Evolutionary conservation across 2,329 filamentous ascomycete genomes (phyloP).

Genomic region (Phaeophleospora eucalypticola): DNA sequence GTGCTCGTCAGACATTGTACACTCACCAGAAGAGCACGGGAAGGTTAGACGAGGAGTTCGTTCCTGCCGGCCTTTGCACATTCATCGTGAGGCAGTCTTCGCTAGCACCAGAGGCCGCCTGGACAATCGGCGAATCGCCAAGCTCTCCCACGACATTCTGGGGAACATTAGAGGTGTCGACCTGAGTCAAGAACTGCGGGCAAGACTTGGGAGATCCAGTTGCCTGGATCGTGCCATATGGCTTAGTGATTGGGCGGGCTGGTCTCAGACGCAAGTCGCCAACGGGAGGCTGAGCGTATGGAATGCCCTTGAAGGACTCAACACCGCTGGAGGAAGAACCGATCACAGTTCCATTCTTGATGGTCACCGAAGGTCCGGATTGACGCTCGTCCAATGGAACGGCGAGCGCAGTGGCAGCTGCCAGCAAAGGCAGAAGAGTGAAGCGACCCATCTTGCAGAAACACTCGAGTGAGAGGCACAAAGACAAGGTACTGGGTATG

Average conservation of each 20-base stretch:
- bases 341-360: constrained; percentile 53
- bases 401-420: constrained; percentile 7
- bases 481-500: no score
- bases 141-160: constrained; percentile 35
- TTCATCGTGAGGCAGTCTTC: constrained; percentile 40
- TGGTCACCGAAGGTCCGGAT: constrained; percentile 39
- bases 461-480: neutral
- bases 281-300: constrained; percentile 65
- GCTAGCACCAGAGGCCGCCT: constrained; percentile 33
- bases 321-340: constrained; percentile 46
- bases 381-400: constrained; percentile 17
- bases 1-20: neutral
- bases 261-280: constrained; percentile 63
- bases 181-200: constrained; percentile 57
- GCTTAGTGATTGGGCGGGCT: constrained; percentile 54
- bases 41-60: constrained; percentile 36
- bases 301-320: constrained; percentile 63
- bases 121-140: constrained; percentile 37
- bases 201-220: constrained; percentile 59
- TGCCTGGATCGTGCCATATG: constrained; percentile 57
- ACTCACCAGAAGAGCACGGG: constrained; percentile 45
- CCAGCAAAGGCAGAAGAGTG: neutral
- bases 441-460: neutral
- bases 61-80: constrained; percentile 40
- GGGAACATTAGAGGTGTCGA: constrained; percentile 26